A percentile compares a stretch with the other conserved stretches of the same genome.
Evolutionary conservation across 2,329 filamentous ascomycete genomes (phyloP).

Genomic region (Sporothrix globosa): DNA sequence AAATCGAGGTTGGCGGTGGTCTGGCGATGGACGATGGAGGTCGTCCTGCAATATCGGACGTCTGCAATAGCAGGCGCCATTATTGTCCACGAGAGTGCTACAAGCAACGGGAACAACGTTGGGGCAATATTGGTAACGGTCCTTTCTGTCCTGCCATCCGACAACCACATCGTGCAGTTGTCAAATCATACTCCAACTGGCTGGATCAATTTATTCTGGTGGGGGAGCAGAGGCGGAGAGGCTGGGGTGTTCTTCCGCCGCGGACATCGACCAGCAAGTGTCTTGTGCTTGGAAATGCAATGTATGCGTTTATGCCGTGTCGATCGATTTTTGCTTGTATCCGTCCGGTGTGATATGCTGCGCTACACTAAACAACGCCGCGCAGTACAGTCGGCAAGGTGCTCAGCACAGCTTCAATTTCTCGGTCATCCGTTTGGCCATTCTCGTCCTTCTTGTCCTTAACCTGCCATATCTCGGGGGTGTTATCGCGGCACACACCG

Average conservation of each 20-base stretch:
- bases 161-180: neutral
- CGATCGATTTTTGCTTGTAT: constrained; percentile 16
- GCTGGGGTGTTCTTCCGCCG: constrained; percentile 3
- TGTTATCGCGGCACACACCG: neutral
- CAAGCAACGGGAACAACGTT: neutral
- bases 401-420: neutral
- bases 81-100: neutral
- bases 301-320: constrained; percentile 21
- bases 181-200: constrained; percentile 4
- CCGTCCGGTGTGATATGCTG: constrained; percentile 13
- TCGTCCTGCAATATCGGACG: constrained; percentile 15
- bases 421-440: neutral
- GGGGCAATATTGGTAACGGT: neutral
- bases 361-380: neutral
- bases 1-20: constrained; percentile 4
- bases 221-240: neutral
- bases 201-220: constrained; percentile 2
- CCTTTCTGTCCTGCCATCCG: constrained; percentile 5
- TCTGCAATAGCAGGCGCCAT: neutral
- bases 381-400: neutral
- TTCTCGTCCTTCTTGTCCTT: neutral
- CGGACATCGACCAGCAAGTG: constrained; percentile 14
- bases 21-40: neutral
- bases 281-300: constrained; percentile 13
- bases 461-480: neutral